Percentiles rank a stretch among this genome's conserved stretches.
Evolutionary conservation across 208 protist genomes (phyloP).

Genomic region (Crithidia expoeki): DNA sequence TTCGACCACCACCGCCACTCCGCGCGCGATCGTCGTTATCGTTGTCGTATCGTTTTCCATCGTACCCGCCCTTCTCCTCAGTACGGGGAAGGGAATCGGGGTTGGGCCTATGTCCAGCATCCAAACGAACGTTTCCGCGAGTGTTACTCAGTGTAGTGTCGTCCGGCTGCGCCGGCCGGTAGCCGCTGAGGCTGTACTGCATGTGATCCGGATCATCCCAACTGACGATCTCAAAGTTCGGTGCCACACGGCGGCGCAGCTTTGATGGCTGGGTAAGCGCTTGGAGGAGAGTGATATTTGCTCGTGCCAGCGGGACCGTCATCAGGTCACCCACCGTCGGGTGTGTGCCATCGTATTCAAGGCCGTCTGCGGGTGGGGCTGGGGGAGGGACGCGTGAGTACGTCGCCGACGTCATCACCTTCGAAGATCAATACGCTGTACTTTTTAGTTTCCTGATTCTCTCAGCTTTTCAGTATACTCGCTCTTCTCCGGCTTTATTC

Average conservation of each 20-base stretch:
- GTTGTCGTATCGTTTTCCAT: background rate
- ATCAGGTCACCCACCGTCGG: background rate
- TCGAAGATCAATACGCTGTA: background rate
- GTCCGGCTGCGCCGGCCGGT: slow-evolving; percentile 1
- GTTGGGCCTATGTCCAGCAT: background rate
- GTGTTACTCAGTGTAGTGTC: background rate
- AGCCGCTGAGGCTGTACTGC: slow-evolving; percentile 28
- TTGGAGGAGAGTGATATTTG: slow-evolving; percentile 20
- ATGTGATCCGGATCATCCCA: slow-evolving; percentile 22
- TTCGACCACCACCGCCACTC: background rate
- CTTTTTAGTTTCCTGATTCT: background rate
- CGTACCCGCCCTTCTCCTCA: background rate
- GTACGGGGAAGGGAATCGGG: background rate
- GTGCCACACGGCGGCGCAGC: slow-evolving; percentile 26
- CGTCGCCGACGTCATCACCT: slow-evolving; percentile 7
- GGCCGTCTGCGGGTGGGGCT: background rate
- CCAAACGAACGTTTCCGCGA: background rate
- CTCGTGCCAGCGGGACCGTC: background rate
- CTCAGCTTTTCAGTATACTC: background rate
- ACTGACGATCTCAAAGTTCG: slow-evolving; percentile 20
- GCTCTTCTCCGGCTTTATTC: too few relatives aligned
- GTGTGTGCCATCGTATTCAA: background rate
- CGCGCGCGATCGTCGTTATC: background rate
- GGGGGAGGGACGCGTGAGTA: slow-evolving; percentile 10
- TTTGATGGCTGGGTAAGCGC: slow-evolving; percentile 25